Evolutionary conservation across 805 yeast species (phyloP).

Genomic region (Ascoidea rubescens): DNA sequence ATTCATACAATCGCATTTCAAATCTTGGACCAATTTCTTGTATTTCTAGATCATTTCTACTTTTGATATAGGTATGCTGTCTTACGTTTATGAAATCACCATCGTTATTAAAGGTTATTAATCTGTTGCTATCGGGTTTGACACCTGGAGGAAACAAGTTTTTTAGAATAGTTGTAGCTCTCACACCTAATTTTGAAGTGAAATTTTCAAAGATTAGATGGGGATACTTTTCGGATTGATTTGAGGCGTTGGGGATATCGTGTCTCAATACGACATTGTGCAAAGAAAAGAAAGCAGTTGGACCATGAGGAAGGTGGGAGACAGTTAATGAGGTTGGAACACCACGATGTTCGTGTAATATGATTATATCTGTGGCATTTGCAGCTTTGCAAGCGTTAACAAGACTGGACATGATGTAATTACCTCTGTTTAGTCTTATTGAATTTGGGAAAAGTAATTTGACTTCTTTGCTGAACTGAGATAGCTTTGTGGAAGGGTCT

Average conservation of each 20-base stretch:
- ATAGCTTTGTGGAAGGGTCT: conserved; percentile 71
- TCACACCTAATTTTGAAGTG: conserved; percentile 62
- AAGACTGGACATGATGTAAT: conserved; percentile 69
- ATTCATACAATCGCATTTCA: conserved; percentile 87
- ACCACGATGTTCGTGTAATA: conserved; percentile 95
- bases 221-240: conserved; percentile 84
- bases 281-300: conserved; percentile 84
- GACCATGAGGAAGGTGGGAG: conserved; percentile 96
- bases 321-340: conserved; percentile 89
- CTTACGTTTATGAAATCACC: conserved; percentile 91
- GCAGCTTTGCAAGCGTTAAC: conserved; percentile 74
- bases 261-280: conserved; percentile 93
- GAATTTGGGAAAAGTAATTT: conserved; percentile 82
- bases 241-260: conserved; percentile 76
- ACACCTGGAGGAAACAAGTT: conserved; percentile 97
- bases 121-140: conserved; percentile 77
- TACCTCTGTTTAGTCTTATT: conserved; percentile 86
- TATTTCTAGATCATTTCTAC: conserved; percentile 77
- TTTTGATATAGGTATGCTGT: conserved; percentile 82
- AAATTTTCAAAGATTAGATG: conserved; percentile 90
- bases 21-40: conserved; percentile 98
- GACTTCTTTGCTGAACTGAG: conserved; percentile 89
- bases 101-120: conserved; percentile 80
- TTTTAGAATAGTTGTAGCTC: conserved; percentile 70
- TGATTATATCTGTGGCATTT: conserved; percentile 70